These are phyloP conservation scores for Bolboschoenoplectus hybrid DNA, from an alignment of 202 grass and related monocot genomes.

Conservation along the genomic window DNA sequence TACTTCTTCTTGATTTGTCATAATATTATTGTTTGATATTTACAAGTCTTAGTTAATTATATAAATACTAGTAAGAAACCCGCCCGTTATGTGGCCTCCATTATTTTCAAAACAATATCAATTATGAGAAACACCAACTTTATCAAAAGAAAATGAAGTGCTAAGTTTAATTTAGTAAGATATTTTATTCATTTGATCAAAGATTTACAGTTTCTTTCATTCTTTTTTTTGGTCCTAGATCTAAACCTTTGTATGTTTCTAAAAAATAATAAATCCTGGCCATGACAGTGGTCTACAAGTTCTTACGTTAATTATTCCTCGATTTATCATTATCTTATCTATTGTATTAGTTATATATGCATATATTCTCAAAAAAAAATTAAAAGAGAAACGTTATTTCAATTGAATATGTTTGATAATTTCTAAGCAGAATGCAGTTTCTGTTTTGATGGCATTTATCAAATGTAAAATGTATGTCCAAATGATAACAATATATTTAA, in stretches of 20 bases:
- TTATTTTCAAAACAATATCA: background rate
- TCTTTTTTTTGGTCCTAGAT: background rate
- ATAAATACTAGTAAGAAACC: background rate
- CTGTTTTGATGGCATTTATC: background rate
- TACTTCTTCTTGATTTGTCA: background rate
- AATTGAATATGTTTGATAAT: background rate
- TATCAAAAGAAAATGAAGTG: background rate
- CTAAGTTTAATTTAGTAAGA: background rate
- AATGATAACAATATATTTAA: background rate
- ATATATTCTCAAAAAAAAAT: background rate
- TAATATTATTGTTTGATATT: background rate
- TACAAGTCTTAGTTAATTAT: background rate
- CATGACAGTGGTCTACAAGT: background rate
- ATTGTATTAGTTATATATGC: background rate
- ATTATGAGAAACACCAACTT: background rate
- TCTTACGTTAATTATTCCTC: background rate
- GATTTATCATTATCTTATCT: background rate
- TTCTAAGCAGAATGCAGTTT: background rate
- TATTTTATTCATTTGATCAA: background rate
- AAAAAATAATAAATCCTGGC: background rate
- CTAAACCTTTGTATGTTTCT: background rate
- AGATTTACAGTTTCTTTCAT: background rate
- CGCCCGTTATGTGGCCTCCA: background rate
- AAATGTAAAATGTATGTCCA: constrained; percentile 18
- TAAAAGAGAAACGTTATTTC: background rate